A percentile compares a stretch with the other conserved stretches of the same genome.
Conservation (phyloP, 305 asterid genomes). For the Euphrasia arctica region DNA sequence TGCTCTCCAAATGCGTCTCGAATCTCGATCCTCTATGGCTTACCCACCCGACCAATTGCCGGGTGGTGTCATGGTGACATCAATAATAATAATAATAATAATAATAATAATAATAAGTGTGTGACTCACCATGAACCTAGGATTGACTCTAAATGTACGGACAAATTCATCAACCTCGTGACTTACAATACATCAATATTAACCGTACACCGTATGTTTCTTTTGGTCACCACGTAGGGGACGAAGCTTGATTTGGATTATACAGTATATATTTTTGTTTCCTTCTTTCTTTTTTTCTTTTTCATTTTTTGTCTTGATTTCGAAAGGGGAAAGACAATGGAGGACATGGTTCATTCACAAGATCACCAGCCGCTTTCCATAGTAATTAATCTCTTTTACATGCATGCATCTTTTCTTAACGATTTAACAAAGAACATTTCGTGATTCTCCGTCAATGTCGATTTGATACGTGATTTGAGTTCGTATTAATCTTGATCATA, state of each 20-base stretch:
- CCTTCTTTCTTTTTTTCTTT: background rate
- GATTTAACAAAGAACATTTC: no score
- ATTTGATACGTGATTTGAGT: background rate
- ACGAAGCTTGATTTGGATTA: background rate
- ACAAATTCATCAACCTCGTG: constrained; percentile 18
- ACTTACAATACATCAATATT: constrained; percentile 8
- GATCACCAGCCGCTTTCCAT: constrained; percentile 43
- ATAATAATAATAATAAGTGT: background rate
- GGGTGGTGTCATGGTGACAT: no score
- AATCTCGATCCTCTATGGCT: no score
- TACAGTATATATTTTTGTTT: background rate
- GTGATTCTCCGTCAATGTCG: no score
- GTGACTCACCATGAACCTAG: constrained; percentile 51
- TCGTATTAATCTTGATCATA: background rate
- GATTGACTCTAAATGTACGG: constrained; percentile 47
- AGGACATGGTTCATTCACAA: constrained; percentile 50
- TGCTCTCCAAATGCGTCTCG: no score
- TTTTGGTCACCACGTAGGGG: background rate
- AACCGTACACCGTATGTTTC: constrained; percentile 23
- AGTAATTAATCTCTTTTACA: constrained; percentile 27
- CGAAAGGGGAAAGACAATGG: constrained; percentile 24
- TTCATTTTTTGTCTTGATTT: background rate
- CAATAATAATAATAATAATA: background rate
- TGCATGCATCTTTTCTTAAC: background rate
- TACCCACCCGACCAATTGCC: no score